Percentiles rank a stretch among this genome's conserved stretches.
phyloP scores from a whole-genome alignment of 331 rosid genomes.

The Phaseolus coccineus region DNA sequence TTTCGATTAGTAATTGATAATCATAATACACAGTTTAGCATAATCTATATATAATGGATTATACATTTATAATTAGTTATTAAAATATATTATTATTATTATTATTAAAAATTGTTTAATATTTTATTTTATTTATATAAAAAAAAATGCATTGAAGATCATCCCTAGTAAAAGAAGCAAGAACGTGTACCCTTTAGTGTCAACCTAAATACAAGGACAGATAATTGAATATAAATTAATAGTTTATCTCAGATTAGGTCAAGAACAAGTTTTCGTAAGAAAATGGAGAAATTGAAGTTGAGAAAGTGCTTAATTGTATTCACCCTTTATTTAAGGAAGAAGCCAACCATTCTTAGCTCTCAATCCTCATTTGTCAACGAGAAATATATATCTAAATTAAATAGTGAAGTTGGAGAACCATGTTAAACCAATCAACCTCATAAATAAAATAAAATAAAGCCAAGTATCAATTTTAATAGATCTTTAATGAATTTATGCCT shows the following conservation, averaged over 20 bases:
- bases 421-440: conserved; percentile 8
- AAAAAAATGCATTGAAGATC: background rate
- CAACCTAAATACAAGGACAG: conserved; percentile 13
- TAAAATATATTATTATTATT: too few relatives aligned
- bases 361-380: conserved; percentile 3
- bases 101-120: too few relatives aligned
- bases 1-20: too few relatives aligned
- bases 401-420: background rate
- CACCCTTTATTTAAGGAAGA: conserved; percentile 27
- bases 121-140: too few relatives aligned
- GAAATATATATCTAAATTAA: background rate
- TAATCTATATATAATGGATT: too few relatives aligned
- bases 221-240: background rate
- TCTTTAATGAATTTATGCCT: background rate
- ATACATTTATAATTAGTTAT: too few relatives aligned
- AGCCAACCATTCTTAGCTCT: conserved; percentile 30
- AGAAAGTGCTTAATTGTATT: background rate
- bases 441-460: background rate
- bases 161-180: background rate
- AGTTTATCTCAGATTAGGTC: conserved; percentile 2
- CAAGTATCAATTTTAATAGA: background rate
- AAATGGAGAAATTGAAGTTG: background rate
- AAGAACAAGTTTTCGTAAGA: background rate
- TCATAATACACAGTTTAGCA: too few relatives aligned
- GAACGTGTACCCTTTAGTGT: conserved; percentile 36